Conservation (phyloP, 2,329 filamentous ascomycete genomes). For the Cucurbitaria berberidis region DNA sequence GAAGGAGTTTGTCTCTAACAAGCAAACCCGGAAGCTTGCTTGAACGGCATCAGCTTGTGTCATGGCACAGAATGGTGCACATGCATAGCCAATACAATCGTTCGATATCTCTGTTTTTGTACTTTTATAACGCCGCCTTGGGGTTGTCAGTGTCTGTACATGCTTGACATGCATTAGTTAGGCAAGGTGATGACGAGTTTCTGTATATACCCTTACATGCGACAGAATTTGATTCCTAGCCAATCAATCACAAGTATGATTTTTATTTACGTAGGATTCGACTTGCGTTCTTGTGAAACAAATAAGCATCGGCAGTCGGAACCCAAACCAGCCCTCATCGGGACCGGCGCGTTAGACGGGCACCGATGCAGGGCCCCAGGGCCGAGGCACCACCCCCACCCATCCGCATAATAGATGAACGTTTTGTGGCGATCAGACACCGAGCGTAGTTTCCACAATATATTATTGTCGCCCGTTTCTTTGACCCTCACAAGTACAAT, state of each 20-base stretch:
- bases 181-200: not conserved
- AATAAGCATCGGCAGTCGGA: not conserved
- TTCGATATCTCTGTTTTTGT: not conserved
- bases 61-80: not conserved
- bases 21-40: constrained; percentile 27
- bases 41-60: constrained; percentile 5
- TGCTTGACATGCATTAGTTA: not conserved
- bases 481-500: not conserved
- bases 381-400: constrained; percentile 17
- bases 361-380: constrained; percentile 14
- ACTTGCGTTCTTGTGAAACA: too few relatives aligned
- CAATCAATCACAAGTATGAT: not conserved
- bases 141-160: not conserved
- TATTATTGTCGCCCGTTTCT: not conserved
- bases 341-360: not conserved
- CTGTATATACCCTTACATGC: constrained; percentile 1
- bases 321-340: constrained; percentile 2
- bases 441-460: constrained; percentile 7
- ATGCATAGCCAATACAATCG: too few relatives aligned
- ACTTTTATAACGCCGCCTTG: not conserved
- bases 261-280: too few relatives aligned
- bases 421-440: not conserved
- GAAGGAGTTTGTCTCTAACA: constrained; percentile 34
- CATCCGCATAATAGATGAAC: constrained; percentile 6
- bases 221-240: not conserved